These are phyloP conservation scores for Coprinopsis cinerea DNA, from an alignment of 768 basidiomycete genomes.

Conservation along the genomic window DNA sequence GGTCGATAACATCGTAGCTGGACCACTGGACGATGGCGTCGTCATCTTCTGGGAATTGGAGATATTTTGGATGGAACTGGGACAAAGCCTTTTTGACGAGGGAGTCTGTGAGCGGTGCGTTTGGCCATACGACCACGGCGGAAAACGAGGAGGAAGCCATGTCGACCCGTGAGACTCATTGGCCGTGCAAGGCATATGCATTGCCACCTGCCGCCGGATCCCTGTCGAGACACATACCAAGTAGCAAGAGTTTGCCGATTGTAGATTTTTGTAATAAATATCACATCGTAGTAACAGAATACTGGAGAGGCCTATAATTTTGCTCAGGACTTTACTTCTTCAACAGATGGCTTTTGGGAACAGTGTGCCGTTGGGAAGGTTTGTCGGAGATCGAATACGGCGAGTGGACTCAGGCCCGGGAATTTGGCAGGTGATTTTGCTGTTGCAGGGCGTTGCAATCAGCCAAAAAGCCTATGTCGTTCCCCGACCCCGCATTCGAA, in stretches of 20 bases:
- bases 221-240: too few relatives aligned
- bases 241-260: too few relatives aligned
- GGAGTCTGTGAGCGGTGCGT: constrained; percentile 41
- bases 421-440: constrained; percentile 4
- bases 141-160: constrained; percentile 13
- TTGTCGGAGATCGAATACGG: too few relatives aligned
- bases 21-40: constrained; percentile 66
- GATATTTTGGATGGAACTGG: constrained; percentile 9
- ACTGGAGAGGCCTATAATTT: too few relatives aligned
- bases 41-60: constrained; percentile 7
- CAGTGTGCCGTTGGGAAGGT: too few relatives aligned
- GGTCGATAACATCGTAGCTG: constrained; percentile 82
- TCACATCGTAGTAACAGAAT: too few relatives aligned
- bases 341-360: too few relatives aligned
- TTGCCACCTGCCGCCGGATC: too few relatives aligned
- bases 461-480: neutral
- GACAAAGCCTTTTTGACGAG: constrained; percentile 39
- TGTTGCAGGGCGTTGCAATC: too few relatives aligned
- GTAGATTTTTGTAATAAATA: too few relatives aligned
- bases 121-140: constrained; percentile 41
- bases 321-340: too few relatives aligned
- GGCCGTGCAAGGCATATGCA: neutral
- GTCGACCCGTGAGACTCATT: constrained; percentile 6
- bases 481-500: neutral
- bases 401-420: too few relatives aligned